Evolutionary conservation across 805 yeast species (phyloP).

Genomic region (Hanseniaspora singularis): DNA sequence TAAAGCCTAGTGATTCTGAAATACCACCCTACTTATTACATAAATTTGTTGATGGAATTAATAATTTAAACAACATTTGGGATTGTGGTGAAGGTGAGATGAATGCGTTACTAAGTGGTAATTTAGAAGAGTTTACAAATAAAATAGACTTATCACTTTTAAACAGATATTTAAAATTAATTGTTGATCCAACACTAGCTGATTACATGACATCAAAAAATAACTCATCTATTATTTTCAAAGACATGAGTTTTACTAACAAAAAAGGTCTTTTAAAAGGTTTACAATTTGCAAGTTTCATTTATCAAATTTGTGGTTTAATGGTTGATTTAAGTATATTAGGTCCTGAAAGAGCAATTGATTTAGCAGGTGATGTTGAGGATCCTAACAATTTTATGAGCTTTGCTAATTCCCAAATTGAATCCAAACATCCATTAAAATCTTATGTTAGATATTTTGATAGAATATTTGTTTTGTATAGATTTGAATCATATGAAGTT

Average conservation of each 20-base stretch:
- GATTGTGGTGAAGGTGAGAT: conserved; percentile 59
- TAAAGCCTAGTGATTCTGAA: conserved; percentile 88
- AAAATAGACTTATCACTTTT: conserved; percentile 79
- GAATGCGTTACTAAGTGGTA: conserved; percentile 73
- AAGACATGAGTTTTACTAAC: conserved; percentile 91
- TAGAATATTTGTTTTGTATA: conserved; percentile 64
- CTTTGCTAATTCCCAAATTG: conserved; percentile 47
- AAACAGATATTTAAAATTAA: conserved; percentile 64
- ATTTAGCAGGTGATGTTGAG: conserved; percentile 66
- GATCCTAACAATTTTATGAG: conserved; percentile 71
- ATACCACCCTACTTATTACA: conserved; percentile 84
- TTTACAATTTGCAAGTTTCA: conserved; percentile 77
- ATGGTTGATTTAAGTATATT: conserved; percentile 68
- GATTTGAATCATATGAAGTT: conserved; percentile 62
- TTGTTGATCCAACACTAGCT: conserved; percentile 83
- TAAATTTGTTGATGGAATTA: conserved; percentile 89
- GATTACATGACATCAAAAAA: conserved; percentile 89
- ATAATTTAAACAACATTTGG: conserved; percentile 72
- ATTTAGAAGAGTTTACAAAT: conserved; percentile 59
- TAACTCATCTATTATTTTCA: conserved; percentile 67
- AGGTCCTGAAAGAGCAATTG: conserved; percentile 78
- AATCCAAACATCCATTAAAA: conserved; percentile 62
- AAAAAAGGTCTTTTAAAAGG: conserved; percentile 83
- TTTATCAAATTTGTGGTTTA: conserved; percentile 81
- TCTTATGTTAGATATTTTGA: conserved; percentile 76